Conservation (phyloP, 1,284 basidiomycete genomes). For the Puccinia hordei region DNA sequence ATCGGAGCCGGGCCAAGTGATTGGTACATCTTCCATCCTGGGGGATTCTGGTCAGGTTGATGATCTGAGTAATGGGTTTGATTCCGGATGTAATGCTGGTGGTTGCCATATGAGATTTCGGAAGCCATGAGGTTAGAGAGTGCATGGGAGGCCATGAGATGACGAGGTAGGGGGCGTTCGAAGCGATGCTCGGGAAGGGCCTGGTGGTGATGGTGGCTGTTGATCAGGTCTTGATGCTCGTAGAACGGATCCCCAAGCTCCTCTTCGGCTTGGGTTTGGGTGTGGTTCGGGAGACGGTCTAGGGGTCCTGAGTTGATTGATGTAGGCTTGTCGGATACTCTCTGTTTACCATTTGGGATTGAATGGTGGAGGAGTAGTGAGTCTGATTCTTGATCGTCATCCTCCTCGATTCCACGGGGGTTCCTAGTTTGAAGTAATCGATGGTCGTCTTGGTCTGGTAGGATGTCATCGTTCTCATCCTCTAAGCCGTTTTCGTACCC, state of each 20-base stretch:
- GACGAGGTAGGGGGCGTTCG: constrained; percentile 21
- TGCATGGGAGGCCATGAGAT: constrained; percentile 45
- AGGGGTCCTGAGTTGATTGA: not conserved
- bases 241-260: constrained; percentile 40
- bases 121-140: constrained; percentile 47
- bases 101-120: constrained; percentile 43
- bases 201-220: constrained; percentile 1
- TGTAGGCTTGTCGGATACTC: not conserved
- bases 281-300: constrained; percentile 7
- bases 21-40: constrained; percentile 46
- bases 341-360: constrained; percentile 5
- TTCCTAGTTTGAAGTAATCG: constrained; percentile 13
- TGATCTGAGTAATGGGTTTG: not conserved
- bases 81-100: constrained; percentile 7
- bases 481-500: constrained; percentile 18
- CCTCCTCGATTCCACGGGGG: constrained; percentile 26
- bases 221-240: constrained; percentile 10
- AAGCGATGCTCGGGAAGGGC: not conserved
- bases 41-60: not conserved
- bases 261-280: not conserved
- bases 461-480: constrained; percentile 38
- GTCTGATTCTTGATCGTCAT: not conserved
- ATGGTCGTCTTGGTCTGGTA: constrained; percentile 38
- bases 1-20: not conserved
- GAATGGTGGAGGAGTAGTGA: not conserved